A percentile compares a stretch with the other conserved stretches of the same genome.
These are phyloP conservation scores for Xylariaceae sp. DNA, from an alignment of 2,329 filamentous ascomycete species.

Conservation along the genomic window DNA sequence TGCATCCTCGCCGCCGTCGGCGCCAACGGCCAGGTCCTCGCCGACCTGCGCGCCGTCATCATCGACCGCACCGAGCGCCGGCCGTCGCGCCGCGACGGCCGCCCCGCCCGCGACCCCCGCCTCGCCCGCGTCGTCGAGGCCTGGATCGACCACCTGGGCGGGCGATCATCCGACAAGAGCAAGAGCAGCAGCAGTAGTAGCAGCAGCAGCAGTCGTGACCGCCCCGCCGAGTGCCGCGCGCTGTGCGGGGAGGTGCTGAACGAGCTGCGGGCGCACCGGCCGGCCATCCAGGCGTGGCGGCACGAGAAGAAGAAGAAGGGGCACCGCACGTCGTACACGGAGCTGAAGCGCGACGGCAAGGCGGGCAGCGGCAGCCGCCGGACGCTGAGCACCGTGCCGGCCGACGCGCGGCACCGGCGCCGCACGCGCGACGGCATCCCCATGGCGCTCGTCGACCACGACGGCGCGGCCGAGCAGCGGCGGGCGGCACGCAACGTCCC, in stretches of 20 bases:
- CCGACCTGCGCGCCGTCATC: slow-evolving; percentile 38
- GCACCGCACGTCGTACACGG: slow-evolving; percentile 7
- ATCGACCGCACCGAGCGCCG: slow-evolving; percentile 28
- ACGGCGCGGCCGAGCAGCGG: slow-evolving; percentile 13
- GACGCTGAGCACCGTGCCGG: slow-evolving; percentile 7
- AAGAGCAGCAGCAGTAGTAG: too few relatives aligned
- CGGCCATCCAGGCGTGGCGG: slow-evolving; percentile 14
- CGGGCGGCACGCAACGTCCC: too few relatives aligned
- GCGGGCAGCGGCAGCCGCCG: too few relatives aligned
- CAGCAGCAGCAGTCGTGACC: slow-evolving; percentile 2
- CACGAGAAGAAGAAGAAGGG: slow-evolving; percentile 8
- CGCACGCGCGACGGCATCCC: slow-evolving; percentile 20
- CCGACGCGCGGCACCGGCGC: slow-evolving; percentile 4
- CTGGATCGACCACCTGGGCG: slow-evolving; percentile 33
- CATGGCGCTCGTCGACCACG: slow-evolving; percentile 13
- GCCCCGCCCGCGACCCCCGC: slow-evolving; percentile 20
- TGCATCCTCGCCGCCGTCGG: slow-evolving; percentile 45
- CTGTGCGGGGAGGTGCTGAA: slow-evolving; percentile 14
- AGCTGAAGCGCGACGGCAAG: slow-evolving; percentile 15
- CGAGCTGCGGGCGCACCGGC: slow-evolving; percentile 11
- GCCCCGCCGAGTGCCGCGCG: slow-evolving; percentile 13
- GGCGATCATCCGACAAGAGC: too few relatives aligned
- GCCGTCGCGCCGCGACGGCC: not conserved
- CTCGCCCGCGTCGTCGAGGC: slow-evolving; percentile 33
- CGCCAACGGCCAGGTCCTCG: slow-evolving; percentile 31